Percentiles rank a stretch among this genome's conserved stretches.
Conservation (phyloP, 306 rosid species). For the Begonia loranthoides region DNA sequence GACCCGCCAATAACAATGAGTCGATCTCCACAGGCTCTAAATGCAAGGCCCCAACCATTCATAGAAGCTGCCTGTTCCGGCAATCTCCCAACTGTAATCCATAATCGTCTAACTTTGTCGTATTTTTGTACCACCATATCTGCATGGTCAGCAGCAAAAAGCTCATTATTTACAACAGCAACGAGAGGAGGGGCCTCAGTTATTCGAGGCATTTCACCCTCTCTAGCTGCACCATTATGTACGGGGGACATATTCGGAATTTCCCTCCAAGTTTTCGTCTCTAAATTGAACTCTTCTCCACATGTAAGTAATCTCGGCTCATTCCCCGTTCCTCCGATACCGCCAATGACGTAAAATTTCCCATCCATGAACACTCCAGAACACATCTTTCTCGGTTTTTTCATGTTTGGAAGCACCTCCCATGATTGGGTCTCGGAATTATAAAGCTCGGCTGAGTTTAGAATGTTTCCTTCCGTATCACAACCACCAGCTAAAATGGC, state of each 20-base stretch:
- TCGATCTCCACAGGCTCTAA: constrained; percentile 76
- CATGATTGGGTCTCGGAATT: constrained; percentile 72
- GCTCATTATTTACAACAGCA: constrained; percentile 68
- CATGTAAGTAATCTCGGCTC: constrained; percentile 55
- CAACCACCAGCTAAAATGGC: constrained; percentile 95
- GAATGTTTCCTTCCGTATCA: constrained; percentile 56
- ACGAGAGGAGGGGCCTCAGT: constrained; percentile 86
- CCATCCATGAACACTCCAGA: constrained; percentile 83
- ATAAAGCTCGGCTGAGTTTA: constrained; percentile 61
- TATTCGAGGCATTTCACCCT: constrained; percentile 42
- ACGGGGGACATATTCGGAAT: constrained; percentile 83
- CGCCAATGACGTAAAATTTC: constrained; percentile 75
- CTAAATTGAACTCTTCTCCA: constrained; percentile 73
- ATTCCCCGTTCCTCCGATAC: constrained; percentile 44
- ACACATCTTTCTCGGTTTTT: constrained; percentile 77
- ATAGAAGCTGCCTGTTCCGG: constrained; percentile 69
- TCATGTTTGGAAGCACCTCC: constrained; percentile 65
- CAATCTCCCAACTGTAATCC: constrained; percentile 61
- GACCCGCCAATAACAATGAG: constrained; percentile 90
- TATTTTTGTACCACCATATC: constrained; percentile 80
- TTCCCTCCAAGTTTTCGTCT: constrained; percentile 54
- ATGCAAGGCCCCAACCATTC: constrained; percentile 98
- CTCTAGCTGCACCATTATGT: constrained; percentile 31
- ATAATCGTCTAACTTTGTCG: constrained; percentile 34
- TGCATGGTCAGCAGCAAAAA: constrained; percentile 78